Evolutionary conservation across 2,329 filamentous ascomycete species (phyloP).

Genomic region (Alternaria atra): DNA sequence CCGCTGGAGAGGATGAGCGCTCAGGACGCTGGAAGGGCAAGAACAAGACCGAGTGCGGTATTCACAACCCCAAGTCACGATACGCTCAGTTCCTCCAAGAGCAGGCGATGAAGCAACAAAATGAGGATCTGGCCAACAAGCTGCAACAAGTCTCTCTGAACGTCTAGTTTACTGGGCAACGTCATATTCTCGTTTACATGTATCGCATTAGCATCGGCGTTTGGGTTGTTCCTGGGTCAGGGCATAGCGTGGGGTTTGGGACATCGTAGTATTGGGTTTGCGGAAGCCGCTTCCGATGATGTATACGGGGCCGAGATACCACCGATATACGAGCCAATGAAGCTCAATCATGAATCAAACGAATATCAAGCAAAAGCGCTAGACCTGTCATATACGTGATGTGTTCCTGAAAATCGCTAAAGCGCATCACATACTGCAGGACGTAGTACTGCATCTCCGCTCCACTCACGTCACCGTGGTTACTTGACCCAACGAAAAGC

Average conservation of each 20-base stretch:
- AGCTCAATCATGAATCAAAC: conserved; percentile 22
- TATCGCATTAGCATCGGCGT: conserved; percentile 49
- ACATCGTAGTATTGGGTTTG: conserved; percentile 13
- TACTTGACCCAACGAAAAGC: conserved; percentile 5
- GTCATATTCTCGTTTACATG: neutral
- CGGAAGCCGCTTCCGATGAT: conserved; percentile 14
- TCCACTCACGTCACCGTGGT: conserved; percentile 20
- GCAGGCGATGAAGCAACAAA: conserved; percentile 70
- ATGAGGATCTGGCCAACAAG: conserved; percentile 42
- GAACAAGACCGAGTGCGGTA: conserved; percentile 95
- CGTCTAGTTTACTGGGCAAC: conserved; percentile 22
- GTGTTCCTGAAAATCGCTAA: conserved; percentile 8
- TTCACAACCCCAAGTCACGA: conserved; percentile 96
- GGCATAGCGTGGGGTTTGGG: conserved; percentile 22
- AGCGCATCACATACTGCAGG: conserved; percentile 1
- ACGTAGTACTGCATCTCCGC: conserved; percentile 7
- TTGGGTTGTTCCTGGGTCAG: conserved; percentile 30
- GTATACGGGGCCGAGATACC: conserved; percentile 36
- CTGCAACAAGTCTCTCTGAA: conserved; percentile 42
- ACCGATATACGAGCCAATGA: conserved; percentile 23
- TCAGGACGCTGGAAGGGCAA: conserved; percentile 97
- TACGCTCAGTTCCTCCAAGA: conserved; percentile 86
- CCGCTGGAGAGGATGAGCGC: conserved; percentile 92
- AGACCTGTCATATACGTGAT: conserved; percentile 9
- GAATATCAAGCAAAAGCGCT: neutral